A percentile compares a stretch with the other conserved stretches of the same genome.
These are phyloP conservation scores for Cystobasidium slooffiae DNA, from an alignment of 1,284 basidiomycete genomes.

Conservation along the genomic window DNA sequence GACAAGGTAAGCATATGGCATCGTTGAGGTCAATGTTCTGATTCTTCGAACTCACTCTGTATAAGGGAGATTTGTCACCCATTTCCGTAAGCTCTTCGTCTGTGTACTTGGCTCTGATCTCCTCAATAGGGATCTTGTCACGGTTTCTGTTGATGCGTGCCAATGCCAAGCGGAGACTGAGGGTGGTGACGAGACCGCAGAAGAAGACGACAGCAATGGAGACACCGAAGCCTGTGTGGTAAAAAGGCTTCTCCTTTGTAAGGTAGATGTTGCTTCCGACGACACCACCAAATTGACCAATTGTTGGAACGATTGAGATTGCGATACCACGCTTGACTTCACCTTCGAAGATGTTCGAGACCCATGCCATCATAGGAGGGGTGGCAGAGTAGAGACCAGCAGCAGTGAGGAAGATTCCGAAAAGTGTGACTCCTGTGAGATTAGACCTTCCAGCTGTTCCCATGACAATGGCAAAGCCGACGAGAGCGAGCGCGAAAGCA, in stretches of 20 bases:
- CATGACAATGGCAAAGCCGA: conserved; percentile 35
- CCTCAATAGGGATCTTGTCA: conserved; percentile 33
- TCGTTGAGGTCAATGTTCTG: too few relatives aligned
- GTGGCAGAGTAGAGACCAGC: conserved; percentile 38
- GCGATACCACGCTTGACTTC: conserved; percentile 35
- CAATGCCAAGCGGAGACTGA: conserved; percentile 24
- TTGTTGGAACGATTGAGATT: conserved; percentile 26
- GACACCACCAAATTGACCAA: conserved; percentile 38
- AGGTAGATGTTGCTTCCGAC: conserved; percentile 39
- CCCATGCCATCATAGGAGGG: conserved; percentile 39
- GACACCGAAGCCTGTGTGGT: conserved; percentile 38
- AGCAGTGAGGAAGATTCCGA: conserved; percentile 38
- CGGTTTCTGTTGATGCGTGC: conserved; percentile 27
- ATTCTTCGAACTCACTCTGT: conserved; percentile 6
- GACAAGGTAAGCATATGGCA: too few relatives aligned
- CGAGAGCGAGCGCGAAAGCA: conserved; percentile 25
- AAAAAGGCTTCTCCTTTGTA: conserved; percentile 24
- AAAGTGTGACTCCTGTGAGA: conserved; percentile 26
- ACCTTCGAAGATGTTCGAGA: conserved; percentile 32
- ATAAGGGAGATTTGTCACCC: conserved; percentile 31
- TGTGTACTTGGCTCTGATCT: conserved; percentile 38
- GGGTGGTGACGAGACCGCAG: conserved; percentile 24
- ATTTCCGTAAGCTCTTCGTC: conserved; percentile 33
- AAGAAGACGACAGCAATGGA: conserved; percentile 24
- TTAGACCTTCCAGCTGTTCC: conserved; percentile 15